Percentiles rank a stretch among this genome's conserved stretches.
Conservation (phyloP, 2,329 filamentous ascomycete genomes). For the Aspergillus vadensis region DNA sequence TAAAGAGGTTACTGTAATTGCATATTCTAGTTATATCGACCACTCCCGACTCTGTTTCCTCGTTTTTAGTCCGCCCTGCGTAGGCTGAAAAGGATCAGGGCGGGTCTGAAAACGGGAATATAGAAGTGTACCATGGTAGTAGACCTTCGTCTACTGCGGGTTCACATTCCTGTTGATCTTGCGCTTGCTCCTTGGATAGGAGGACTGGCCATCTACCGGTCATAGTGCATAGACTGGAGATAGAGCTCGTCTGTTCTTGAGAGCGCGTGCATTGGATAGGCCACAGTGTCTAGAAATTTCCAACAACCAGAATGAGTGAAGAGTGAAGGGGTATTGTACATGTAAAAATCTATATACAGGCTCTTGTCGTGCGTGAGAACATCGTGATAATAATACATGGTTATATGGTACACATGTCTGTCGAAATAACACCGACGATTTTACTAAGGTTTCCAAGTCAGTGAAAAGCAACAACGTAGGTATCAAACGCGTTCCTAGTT, state of each 20-base stretch:
- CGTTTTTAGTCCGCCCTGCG: slow-evolving; percentile 60
- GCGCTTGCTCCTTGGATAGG: slow-evolving; percentile 45
- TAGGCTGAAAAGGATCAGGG: slow-evolving; percentile 48
- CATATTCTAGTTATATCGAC: neutral
- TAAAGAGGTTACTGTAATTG: neutral
- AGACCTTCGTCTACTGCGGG: slow-evolving; percentile 12
- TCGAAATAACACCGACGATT: neutral
- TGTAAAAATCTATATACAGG: slow-evolving; percentile 23
- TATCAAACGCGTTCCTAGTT: neutral
- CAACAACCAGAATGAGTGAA: slow-evolving; percentile 8
- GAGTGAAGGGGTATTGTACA: slow-evolving; percentile 26
- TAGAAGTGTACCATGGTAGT: slow-evolving; percentile 31
- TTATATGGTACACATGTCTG: slow-evolving; percentile 3
- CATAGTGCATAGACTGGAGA: slow-evolving; percentile 52
- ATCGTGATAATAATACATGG: slow-evolving; percentile 22
- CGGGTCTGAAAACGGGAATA: slow-evolving; percentile 59
- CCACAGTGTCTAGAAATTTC: slow-evolving; percentile 4
- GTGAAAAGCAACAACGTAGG: neutral
- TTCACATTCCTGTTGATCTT: slow-evolving; percentile 47
- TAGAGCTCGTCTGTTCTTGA: slow-evolving; percentile 52
- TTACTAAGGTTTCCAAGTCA: neutral
- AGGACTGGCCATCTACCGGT: slow-evolving; percentile 53
- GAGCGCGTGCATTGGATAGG: slow-evolving; percentile 15
- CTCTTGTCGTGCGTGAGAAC: slow-evolving; percentile 15
- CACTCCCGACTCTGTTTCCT: slow-evolving; percentile 46